phyloP scores from a whole-genome alignment of 164 flowering plant species.

The Paratinospora sagittata region DNA sequence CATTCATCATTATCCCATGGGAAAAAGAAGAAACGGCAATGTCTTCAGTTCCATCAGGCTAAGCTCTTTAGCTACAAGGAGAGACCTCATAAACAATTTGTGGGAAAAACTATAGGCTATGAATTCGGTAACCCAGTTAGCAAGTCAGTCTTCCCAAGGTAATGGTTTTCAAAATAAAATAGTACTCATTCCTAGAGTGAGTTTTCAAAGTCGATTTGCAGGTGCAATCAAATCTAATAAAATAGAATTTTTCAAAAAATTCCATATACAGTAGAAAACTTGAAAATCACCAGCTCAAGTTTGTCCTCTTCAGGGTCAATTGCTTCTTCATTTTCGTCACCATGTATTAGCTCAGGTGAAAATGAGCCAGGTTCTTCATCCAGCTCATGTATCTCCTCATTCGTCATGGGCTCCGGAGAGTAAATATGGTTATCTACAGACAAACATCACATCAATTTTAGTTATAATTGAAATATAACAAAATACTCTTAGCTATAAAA shows the following conservation, averaged over 20 bases:
- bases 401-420: slow-evolving; percentile 48
- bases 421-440: slow-evolving; percentile 34
- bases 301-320: slow-evolving; percentile 91
- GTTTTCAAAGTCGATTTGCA: background rate
- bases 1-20: background rate
- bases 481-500: background rate
- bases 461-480: background rate
- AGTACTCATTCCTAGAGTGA: background rate
- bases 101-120: background rate
- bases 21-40: background rate
- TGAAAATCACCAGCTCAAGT: slow-evolving; percentile 53
- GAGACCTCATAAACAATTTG: background rate
- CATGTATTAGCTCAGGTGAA: slow-evolving; percentile 81
- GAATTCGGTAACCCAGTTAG: background rate
- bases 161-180: background rate
- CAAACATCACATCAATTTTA: slow-evolving; percentile 6
- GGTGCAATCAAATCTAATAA: background rate
- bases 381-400: slow-evolving; percentile 39
- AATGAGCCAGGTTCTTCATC: slow-evolving; percentile 86
- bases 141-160: background rate
- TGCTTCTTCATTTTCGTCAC: slow-evolving; percentile 80
- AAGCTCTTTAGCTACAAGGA: background rate
- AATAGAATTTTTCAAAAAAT: background rate
- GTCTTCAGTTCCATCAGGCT: background rate
- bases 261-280: background rate